Evolutionary conservation across 2,329 filamentous ascomycete genomes (phyloP).

Genomic region (Aspergillus sp.): DNA sequence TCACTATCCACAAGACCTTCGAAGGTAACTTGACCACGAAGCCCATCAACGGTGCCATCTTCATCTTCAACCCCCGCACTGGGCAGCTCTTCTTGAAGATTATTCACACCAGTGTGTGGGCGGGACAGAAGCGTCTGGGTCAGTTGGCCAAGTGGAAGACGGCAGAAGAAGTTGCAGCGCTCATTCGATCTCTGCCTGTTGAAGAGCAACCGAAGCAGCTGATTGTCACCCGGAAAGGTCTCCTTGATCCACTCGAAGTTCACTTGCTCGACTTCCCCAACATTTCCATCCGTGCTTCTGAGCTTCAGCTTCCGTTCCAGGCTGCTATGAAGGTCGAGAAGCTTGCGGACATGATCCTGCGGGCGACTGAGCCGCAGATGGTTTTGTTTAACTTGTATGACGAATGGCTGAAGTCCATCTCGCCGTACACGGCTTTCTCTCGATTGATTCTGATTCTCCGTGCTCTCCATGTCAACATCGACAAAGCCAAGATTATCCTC

Average conservation of each 20-base stretch:
- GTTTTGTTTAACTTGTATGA: conserved; percentile 98
- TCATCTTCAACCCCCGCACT: conserved; percentile 99
- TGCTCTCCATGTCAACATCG: conserved; percentile 92
- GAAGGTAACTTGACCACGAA: conserved; percentile 98
- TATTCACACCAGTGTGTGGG: conserved; percentile 98
- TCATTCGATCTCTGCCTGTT: conserved; percentile 90
- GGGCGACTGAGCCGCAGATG: conserved; percentile 99
- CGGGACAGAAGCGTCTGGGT: conserved; percentile 96
- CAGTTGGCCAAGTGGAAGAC: conserved; percentile 99
- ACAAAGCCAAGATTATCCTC: conserved; percentile 94
- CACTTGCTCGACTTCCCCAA: conserved; percentile 98
- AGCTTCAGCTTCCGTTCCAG: conserved; percentile 96
- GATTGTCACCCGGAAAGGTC: conserved; percentile 94
- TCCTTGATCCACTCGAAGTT: conserved; percentile 93
- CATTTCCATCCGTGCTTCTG: conserved; percentile 95
- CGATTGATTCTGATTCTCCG: conserved; percentile 87
- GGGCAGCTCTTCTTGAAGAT: conserved; percentile 98
- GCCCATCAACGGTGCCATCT: conserved; percentile 98
- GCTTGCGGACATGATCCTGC: conserved; percentile 95
- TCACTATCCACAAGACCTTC: conserved; percentile 99
- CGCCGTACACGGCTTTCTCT: conserved; percentile 97
- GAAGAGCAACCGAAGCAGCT: conserved; percentile 99
- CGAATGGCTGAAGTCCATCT: conserved; percentile 97
- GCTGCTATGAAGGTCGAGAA: conserved; percentile 99
- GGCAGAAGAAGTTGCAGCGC: conserved; percentile 95